Evolutionary conservation across 805 yeast species (phyloP), one percentile per base, ranked within the genome.

Genomic region (Kodamaea sagamina): DNA sequence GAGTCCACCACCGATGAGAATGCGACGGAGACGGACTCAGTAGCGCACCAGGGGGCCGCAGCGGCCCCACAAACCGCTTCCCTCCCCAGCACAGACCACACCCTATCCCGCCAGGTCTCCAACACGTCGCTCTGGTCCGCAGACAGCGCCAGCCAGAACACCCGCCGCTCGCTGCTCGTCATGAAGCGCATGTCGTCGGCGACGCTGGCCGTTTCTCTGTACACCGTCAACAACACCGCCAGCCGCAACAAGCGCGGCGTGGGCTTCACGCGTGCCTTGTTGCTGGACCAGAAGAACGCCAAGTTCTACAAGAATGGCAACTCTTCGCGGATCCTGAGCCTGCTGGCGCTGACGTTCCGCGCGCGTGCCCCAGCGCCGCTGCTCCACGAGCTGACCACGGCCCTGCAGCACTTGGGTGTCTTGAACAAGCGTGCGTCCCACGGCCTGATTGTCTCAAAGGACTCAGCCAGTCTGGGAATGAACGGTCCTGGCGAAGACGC

Each of bases 261-360:
- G 6, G 75, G 75, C 2, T 67, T 71, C 43, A 67, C 74, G 6
- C 55, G 74, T 26, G 76, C 74, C 1, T 58, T 71, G 27, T 47
- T 55, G 8, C 55, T 67, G 3, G 74, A 68, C 35, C 62, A 52
- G 40, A 44, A 54, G 32, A 53, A 58, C 38, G 51, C 56, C 21
- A 58, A 51, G 41, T 53, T 48, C 48, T 54, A 49, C 49, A 54
- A 47, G 46, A 58, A 47, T 43, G 39, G 32, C 25, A 55, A 51
- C 38, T 29, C 21, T 6, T 43, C 47, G 17, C 43, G 46, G 8
- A 21, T 39, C 6, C 44, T 44, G 29, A 45, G 18, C 32, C 6
- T 38, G 5, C 42, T 39, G 42, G 36, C 29, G 10, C 36, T 35
- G 32, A 32, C 43, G n/a, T 27, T 32, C 21, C 37, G 43, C 12